Conservation (phyloP, 2,329 filamentous ascomycete genomes). For the Mollisia scopiformis region DNA sequence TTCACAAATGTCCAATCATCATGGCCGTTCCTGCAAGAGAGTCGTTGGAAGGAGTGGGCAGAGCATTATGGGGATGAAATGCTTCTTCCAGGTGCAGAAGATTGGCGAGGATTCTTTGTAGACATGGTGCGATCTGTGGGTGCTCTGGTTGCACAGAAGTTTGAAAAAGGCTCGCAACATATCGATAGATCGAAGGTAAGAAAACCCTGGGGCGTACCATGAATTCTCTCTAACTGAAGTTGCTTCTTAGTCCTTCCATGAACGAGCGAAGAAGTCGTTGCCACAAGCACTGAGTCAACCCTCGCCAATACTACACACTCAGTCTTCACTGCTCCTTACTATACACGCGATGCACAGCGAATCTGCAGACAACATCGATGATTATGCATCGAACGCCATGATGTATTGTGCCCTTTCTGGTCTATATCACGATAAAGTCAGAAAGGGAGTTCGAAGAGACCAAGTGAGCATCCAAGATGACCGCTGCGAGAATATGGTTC, state of each 20-base stretch:
- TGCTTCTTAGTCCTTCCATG: not conserved
- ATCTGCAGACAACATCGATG: not conserved
- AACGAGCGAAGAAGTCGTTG: not conserved
- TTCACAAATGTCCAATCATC: not conserved
- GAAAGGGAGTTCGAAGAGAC: not conserved
- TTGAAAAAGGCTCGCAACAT: not conserved
- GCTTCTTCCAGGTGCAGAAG: not conserved
- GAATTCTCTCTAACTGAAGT: not conserved
- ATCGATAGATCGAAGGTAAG: not conserved
- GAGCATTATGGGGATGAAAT: not conserved
- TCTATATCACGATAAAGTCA: not conserved
- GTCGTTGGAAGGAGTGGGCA: not conserved
- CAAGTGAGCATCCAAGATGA: not conserved
- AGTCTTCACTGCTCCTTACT: not conserved
- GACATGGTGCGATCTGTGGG: not conserved
- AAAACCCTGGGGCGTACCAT: not conserved
- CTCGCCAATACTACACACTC: not conserved
- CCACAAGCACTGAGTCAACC: not conserved
- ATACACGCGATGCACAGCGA: not conserved
- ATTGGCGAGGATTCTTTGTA: not conserved
- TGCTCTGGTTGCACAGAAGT: not conserved
- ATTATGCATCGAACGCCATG: not conserved
- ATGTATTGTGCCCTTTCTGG: not conserved
- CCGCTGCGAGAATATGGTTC: not conserved
- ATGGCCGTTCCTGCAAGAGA: not conserved